Conservation (phyloP, 495 filamentous ascomycete genomes). For the Penicillium salamii region DNA sequence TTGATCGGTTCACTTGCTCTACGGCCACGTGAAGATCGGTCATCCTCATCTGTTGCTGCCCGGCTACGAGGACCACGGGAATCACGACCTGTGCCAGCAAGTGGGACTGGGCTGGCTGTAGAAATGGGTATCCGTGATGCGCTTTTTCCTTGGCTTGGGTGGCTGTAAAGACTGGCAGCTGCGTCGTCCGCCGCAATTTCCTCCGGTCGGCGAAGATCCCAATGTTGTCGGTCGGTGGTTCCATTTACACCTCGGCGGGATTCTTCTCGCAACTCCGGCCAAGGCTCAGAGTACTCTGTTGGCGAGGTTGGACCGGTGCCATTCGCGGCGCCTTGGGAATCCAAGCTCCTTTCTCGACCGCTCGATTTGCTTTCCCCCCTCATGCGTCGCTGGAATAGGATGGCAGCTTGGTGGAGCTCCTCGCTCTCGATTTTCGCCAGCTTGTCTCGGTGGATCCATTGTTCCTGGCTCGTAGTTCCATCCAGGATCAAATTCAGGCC, state of each 20-base stretch:
- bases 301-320: constrained; percentile 30
- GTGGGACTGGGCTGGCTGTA: constrained; percentile 72
- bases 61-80: constrained; percentile 63
- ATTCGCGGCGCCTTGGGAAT: constrained; percentile 35
- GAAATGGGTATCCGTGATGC: constrained; percentile 82
- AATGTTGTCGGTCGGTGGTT: constrained; percentile 42
- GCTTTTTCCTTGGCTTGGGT: constrained; percentile 45
- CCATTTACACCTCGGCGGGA: constrained; percentile 39
- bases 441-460: constrained; percentile 97
- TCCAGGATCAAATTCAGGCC: constrained; percentile 10
- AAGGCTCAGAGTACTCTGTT: constrained; percentile 35
- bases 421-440: constrained; percentile 88
- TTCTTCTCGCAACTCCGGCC: constrained; percentile 38
- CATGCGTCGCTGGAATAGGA: constrained; percentile 60
- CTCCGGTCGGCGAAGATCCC: constrained; percentile 76
- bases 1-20: constrained; percentile 70
- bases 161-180: constrained; percentile 38
- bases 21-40: constrained; percentile 59
- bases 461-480: constrained; percentile 39
- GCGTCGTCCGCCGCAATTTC: constrained; percentile 70
- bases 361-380: constrained; percentile 61
- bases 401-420: constrained; percentile 85
- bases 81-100: constrained; percentile 59
- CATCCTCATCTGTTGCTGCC: constrained; percentile 43
- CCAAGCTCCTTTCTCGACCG: constrained; percentile 53